Evolutionary conservation across 2,329 filamentous ascomycete genomes (phyloP).

Genomic region (Fusarium palustre): DNA sequence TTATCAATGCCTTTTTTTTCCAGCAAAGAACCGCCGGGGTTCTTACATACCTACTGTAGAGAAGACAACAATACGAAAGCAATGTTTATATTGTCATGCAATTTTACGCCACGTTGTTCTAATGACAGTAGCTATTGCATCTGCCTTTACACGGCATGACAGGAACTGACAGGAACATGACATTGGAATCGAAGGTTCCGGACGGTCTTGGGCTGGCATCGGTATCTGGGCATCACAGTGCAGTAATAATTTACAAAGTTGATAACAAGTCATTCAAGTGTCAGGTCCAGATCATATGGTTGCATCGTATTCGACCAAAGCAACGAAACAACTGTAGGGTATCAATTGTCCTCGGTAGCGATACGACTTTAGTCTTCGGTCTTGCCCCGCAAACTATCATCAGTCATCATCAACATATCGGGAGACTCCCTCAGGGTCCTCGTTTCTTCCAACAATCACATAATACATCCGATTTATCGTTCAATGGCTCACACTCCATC

Average conservation of each 20-base stretch:
- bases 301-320: background rate
- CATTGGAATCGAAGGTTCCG: too few species aligned
- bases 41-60: background rate
- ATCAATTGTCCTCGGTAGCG: background rate
- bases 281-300: background rate
- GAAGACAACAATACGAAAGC: background rate
- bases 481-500: slow-evolving; percentile 35
- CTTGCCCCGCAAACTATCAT: slow-evolving; percentile 7
- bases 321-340: background rate
- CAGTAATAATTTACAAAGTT: background rate
- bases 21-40: slow-evolving; percentile 6
- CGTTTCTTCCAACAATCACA: slow-evolving; percentile 7
- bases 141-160: background rate
- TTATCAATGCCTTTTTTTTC: slow-evolving; percentile 19
- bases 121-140: background rate
- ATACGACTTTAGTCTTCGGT: background rate
- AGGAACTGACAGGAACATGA: background rate
- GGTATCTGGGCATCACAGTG: too few species aligned
- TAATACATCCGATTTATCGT: slow-evolving; percentile 19
- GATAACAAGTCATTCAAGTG: background rate
- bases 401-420: slow-evolving; percentile 22
- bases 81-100: background rate
- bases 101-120: background rate
- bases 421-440: background rate
- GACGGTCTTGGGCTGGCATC: too few species aligned